Conservation (phyloP, 2,329 filamentous ascomycete species). For the Arthroderma sp. region DNA sequence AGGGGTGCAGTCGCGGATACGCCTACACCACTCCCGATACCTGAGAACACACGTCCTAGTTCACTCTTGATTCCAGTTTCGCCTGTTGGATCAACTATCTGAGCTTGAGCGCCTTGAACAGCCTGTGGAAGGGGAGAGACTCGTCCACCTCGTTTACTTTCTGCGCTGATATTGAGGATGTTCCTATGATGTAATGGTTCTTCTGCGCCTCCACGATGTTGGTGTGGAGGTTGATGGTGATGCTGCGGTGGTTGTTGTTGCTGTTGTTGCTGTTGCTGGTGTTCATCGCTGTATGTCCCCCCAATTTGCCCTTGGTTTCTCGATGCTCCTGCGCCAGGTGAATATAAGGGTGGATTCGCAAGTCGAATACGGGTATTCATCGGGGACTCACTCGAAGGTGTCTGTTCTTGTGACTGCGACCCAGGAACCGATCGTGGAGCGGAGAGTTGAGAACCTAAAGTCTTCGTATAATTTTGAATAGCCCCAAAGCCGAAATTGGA, state of each 20-base stretch:
- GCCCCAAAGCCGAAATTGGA: constrained; percentile 27
- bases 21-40: constrained; percentile 63
- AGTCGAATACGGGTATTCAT: constrained; percentile 12
- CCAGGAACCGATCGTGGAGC: constrained; percentile 19
- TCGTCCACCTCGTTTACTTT: constrained; percentile 69
- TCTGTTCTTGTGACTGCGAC: constrained; percentile 21
- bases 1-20: constrained; percentile 36
- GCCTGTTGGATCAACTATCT: constrained; percentile 67
- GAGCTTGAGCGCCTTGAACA: constrained; percentile 84
- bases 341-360: constrained; percentile 19
- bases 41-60: constrained; percentile 87
- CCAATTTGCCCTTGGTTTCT: no score
- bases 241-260: no score
- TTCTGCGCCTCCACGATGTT: constrained; percentile 36
- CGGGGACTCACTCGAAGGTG: constrained; percentile 21
- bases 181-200: constrained; percentile 50
- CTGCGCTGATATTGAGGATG: constrained; percentile 57
- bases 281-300: constrained; percentile 9
- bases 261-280: not conserved
- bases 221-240: no score
- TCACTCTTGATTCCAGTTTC: constrained; percentile 90
- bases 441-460: constrained; percentile 26
- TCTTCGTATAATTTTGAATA: constrained; percentile 30
- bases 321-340: constrained; percentile 22
- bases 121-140: constrained; percentile 84